phyloP scores from a whole-genome alignment of 2,329 filamentous ascomycete species.

The Capronia americana region DNA sequence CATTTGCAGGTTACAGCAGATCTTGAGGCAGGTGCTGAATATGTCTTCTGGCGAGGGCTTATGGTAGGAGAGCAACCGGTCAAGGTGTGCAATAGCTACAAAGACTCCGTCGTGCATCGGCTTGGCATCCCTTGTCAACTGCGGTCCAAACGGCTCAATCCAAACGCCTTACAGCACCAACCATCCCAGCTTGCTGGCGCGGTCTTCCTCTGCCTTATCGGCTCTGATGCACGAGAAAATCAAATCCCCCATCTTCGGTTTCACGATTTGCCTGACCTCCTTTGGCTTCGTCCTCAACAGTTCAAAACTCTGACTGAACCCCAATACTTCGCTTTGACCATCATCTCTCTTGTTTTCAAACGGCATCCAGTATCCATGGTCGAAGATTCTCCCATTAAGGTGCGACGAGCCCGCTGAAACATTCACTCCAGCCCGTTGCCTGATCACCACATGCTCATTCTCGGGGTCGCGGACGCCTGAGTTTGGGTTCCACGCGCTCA shows the following conservation, averaged over 20 bases:
- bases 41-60: background rate
- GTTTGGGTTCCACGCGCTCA: conserved; percentile 17
- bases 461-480: background rate
- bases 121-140: background rate
- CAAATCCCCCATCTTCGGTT: conserved; percentile 11
- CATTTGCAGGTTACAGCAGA: background rate
- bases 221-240: conserved; percentile 15
- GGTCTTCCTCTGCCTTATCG: conserved; percentile 5
- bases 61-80: background rate
- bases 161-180: background rate
- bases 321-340: background rate
- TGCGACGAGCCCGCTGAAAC: conserved; percentile 21
- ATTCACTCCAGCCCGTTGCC: conserved; percentile 17
- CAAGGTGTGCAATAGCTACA: background rate
- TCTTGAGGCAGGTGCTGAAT: background rate
- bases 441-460: conserved; percentile 3
- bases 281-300: conserved; percentile 17
- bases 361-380: conserved; percentile 13
- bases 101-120: background rate
- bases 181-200: conserved; percentile 9
- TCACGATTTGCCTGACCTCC: conserved; percentile 21
- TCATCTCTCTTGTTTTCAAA: background rate
- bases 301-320: conserved; percentile 17
- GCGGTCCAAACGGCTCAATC: background rate
- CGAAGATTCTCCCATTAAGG: conserved; percentile 14